A percentile compares a stretch with the other conserved stretches of the same genome.
Conservation (phyloP, 495 filamentous ascomycete species). For the Annulohypoxylon maeteangense region DNA sequence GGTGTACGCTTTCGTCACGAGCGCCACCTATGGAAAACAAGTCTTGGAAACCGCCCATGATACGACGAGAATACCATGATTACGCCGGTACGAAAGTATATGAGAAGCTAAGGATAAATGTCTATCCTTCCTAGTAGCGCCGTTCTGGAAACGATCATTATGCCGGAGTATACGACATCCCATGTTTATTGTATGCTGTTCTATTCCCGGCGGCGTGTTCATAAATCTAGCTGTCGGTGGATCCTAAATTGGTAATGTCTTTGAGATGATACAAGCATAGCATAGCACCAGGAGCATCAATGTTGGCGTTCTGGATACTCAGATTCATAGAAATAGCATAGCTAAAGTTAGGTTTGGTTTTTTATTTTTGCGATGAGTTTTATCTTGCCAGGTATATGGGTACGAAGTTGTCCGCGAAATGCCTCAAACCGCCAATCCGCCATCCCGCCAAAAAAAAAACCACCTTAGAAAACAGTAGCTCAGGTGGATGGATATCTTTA, state of each 20-base stretch:
- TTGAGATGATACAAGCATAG: slow-evolving; percentile 15
- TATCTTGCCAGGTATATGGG: no score
- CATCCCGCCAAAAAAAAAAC: no score
- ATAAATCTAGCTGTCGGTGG: not conserved
- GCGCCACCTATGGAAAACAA: not conserved
- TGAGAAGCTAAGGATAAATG: not conserved
- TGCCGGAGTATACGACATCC: not conserved
- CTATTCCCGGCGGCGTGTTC: not conserved
- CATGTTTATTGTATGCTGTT: not conserved
- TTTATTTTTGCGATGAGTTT: not conserved
- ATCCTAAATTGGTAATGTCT: not conserved
- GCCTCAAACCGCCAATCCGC: no score
- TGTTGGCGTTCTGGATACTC: slow-evolving; percentile 19
- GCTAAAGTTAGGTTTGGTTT: slow-evolving; percentile 1
- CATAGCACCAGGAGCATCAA: slow-evolving; percentile 18
- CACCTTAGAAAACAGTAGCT: no score
- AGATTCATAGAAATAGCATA: slow-evolving; percentile 27
- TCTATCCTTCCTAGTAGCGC: not conserved
- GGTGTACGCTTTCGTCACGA: not conserved
- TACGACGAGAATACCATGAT: not conserved
- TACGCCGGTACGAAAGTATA: not conserved
- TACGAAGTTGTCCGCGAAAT: no score
- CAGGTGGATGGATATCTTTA: no score
- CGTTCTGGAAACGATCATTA: not conserved
- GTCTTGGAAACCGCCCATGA: not conserved